A percentile compares a stretch with the other conserved stretches of the same genome.
These are phyloP conservation scores for Sistotremastrum suecicum DNA, from an alignment of 768 basidiomycete species.

Conservation along the genomic window DNA sequence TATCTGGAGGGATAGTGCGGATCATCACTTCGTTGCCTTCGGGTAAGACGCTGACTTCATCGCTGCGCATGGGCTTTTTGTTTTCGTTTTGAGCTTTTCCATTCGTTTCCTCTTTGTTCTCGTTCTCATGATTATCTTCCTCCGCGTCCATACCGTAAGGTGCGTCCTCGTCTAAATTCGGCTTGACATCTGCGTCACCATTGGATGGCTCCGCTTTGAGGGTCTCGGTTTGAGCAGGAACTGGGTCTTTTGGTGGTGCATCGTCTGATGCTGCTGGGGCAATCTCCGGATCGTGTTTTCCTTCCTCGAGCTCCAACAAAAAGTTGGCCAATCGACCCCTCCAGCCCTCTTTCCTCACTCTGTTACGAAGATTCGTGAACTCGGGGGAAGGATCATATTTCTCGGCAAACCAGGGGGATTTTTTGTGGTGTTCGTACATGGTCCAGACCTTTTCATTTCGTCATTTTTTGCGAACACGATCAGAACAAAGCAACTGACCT, in stretches of 20 bases:
- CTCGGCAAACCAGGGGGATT: slow-evolving; percentile 95
- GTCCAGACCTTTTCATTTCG: slow-evolving; percentile 67
- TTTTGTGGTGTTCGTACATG: slow-evolving; percentile 90
- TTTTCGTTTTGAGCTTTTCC: not conserved
- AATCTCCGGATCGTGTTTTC: slow-evolving; percentile 70
- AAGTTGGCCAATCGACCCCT: slow-evolving; percentile 59
- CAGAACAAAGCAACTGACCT: slow-evolving; percentile 81
- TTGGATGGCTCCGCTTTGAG: slow-evolving; percentile 38
- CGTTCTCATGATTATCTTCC: slow-evolving; percentile 48
- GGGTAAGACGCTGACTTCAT: slow-evolving; percentile 55
- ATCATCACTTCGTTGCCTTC: slow-evolving; percentile 91
- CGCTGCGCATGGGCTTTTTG: slow-evolving; percentile 21
- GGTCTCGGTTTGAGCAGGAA: not conserved
- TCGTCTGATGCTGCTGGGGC: slow-evolving; percentile 28
- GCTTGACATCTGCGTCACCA: slow-evolving; percentile 18
- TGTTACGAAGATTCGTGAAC: slow-evolving; percentile 52
- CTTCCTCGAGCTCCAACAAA: slow-evolving; percentile 66
- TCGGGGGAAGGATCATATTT: slow-evolving; percentile 78
- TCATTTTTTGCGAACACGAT: slow-evolving; percentile 92
- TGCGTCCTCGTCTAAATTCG: slow-evolving; percentile 1
- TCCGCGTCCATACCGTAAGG: slow-evolving; percentile 35
- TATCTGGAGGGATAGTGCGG: slow-evolving; percentile 87
- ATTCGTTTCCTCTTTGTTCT: slow-evolving; percentile 9
- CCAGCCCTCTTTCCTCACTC: slow-evolving; percentile 80
- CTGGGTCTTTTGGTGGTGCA: slow-evolving; percentile 21